Conservation (phyloP, 176 grass and related monocot genomes). For the Dendrocalamus sinicus region DNA sequence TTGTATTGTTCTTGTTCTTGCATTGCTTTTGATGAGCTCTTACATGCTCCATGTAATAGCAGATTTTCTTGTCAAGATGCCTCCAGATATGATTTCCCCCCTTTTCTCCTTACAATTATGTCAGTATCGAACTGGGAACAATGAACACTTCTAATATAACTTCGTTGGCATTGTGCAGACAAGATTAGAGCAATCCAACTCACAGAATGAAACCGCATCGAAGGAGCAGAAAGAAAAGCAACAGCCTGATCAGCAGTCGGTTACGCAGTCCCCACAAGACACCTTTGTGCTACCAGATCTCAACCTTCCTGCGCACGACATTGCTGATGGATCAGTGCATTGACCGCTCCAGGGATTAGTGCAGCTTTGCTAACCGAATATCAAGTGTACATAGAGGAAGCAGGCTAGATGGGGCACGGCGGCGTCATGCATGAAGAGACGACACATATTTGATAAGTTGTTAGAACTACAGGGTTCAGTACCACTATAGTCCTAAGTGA, state of each 20-base stretch:
- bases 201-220: neutral
- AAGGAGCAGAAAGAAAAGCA: slow-evolving; percentile 54
- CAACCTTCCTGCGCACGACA: slow-evolving; percentile 52
- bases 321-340: slow-evolving; percentile 43
- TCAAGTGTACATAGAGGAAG: slow-evolving; percentile 62
- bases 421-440: slow-evolving; percentile 32
- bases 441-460: slow-evolving; percentile 41
- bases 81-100: neutral
- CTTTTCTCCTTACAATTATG: neutral
- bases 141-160: slow-evolving; percentile 18
- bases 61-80: neutral
- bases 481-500: slow-evolving; percentile 31
- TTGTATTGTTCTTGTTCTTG: neutral
- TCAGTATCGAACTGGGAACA: neutral
- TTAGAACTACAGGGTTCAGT: slow-evolving; percentile 46
- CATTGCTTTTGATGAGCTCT: neutral
- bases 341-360: slow-evolving; percentile 33
- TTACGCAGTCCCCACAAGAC: slow-evolving; percentile 1
- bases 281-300: slow-evolving; percentile 58
- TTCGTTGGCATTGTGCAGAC: slow-evolving; percentile 39
- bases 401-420: slow-evolving; percentile 34
- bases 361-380: slow-evolving; percentile 47
- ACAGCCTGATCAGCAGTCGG: slow-evolving; percentile 10
- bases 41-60: neutral
- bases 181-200: slow-evolving; percentile 41